These are phyloP conservation scores for Annulohypoxylon nitens DNA, from an alignment of 495 filamentous ascomycete species.

Conservation along the genomic window DNA sequence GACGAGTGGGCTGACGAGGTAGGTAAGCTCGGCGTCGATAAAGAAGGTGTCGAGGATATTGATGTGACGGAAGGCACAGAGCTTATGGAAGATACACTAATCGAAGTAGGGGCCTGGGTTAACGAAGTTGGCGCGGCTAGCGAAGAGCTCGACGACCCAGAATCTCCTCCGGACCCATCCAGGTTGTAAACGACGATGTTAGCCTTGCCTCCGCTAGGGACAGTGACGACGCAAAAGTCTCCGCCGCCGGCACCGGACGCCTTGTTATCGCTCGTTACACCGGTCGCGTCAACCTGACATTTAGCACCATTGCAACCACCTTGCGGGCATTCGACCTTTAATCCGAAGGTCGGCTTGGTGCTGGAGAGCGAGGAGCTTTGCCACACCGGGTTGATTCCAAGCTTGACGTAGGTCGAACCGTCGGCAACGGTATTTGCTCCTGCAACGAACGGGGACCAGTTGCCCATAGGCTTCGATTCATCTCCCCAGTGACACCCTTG, in stretches of 20 bases:
- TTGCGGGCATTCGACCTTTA: conserved; percentile 77
- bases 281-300: conserved; percentile 73
- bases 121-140: conserved; percentile 35
- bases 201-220: conserved; percentile 74
- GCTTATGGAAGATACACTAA: conserved; percentile 41
- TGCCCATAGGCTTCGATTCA: conserved; percentile 73
- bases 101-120: conserved; percentile 37
- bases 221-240: conserved; percentile 83
- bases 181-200: conserved; percentile 73
- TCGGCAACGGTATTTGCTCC: conserved; percentile 76
- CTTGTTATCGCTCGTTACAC: conserved; percentile 70
- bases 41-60: conserved; percentile 23
- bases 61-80: conserved; percentile 43
- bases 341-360: conserved; percentile 72
- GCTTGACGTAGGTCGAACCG: conserved; percentile 79
- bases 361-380: conserved; percentile 68
- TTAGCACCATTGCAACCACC: conserved; percentile 78
- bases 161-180: conserved; percentile 52
- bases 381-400: conserved; percentile 86
- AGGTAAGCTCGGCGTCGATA: conserved; percentile 25
- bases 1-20: conserved; percentile 25
- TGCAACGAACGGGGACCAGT: conserved; percentile 85
- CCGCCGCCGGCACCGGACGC: conserved; percentile 75
- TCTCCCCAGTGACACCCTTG: conserved; percentile 81
- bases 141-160: conserved; percentile 36